A percentile compares a stretch with the other conserved stretches of the same genome.
phyloP scores from a whole-genome alignment of 2,329 filamentous ascomycete species.

The Chlorencoelia australis region DNA sequence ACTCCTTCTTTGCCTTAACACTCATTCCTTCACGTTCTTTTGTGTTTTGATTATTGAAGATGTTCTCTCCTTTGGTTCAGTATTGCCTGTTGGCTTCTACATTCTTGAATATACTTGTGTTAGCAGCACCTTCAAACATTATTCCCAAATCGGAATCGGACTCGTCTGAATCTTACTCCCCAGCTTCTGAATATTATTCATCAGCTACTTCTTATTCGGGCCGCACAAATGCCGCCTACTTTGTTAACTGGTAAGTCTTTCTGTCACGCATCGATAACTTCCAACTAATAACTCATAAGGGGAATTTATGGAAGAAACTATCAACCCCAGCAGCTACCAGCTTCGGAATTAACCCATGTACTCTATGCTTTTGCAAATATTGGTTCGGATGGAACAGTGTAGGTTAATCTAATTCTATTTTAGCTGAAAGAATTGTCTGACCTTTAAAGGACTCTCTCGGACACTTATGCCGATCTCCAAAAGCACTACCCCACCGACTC shows the following conservation, averaged over 20 bases:
- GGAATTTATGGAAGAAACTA: conserved; percentile 67
- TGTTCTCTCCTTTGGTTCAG: too few species aligned
- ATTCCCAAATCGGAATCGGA: too few species aligned
- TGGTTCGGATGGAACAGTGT: conserved; percentile 60
- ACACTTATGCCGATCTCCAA: conserved; percentile 62
- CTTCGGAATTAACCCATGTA: conserved; percentile 62
- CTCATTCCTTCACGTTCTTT: too few species aligned
- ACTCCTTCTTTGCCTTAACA: too few species aligned
- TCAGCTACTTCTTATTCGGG: not conserved
- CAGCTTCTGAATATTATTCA: not conserved
- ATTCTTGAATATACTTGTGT: too few species aligned
- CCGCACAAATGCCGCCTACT: conserved; percentile 17
- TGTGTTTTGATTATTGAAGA: too few species aligned
- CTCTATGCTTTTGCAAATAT: conserved; percentile 78
- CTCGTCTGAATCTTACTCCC: too few species aligned
- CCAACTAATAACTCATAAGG: conserved; percentile 30
- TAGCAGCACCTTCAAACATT: too few species aligned
- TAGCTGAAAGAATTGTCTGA: conserved; percentile 33
- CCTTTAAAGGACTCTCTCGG: conserved; percentile 45
- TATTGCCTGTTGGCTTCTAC: too few species aligned
- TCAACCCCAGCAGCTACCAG: conserved; percentile 60
- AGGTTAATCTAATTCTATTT: conserved; percentile 35
- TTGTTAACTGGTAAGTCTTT: conserved; percentile 29
- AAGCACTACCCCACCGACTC: conserved; percentile 65
- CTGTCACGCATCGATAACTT: not conserved